Conservation (phyloP, 1,284 basidiomycete species). For the Vanrija humicola region DNA sequence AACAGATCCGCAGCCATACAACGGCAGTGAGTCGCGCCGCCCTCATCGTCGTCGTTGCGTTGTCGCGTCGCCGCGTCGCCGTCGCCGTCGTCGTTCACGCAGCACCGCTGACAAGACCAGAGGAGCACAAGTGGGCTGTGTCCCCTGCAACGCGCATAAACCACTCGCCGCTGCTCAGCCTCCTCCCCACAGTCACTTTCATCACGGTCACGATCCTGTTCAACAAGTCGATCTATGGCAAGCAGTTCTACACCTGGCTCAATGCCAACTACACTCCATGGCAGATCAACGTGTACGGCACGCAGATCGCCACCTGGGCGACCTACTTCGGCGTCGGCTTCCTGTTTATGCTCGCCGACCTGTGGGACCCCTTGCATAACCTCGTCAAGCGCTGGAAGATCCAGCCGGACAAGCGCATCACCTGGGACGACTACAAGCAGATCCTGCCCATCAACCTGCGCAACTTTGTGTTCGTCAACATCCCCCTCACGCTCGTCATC, state of each 20-base stretch:
- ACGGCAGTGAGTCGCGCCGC: background rate
- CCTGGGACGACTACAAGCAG: slow-evolving; percentile 11
- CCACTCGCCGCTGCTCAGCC: background rate
- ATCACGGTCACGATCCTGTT: background rate
- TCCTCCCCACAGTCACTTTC: background rate
- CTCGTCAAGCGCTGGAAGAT: slow-evolving; percentile 11
- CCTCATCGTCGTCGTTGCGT: no score
- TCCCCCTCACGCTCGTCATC: slow-evolving; percentile 3
- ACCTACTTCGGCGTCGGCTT: slow-evolving; percentile 11
- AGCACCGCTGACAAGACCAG: slow-evolving; percentile 3
- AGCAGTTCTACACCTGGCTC: slow-evolving; percentile 8
- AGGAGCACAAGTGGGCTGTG: slow-evolving; percentile 14
- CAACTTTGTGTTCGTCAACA: slow-evolving; percentile 11
- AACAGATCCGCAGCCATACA: background rate
- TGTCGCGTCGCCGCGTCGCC: no score
- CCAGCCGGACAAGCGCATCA: slow-evolving; percentile 16
- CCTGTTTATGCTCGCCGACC: slow-evolving; percentile 14
- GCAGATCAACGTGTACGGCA: slow-evolving; percentile 13
- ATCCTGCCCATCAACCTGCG: slow-evolving; percentile 5
- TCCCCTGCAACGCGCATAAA: slow-evolving; percentile 8
- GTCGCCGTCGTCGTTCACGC: no score
- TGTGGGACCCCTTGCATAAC: slow-evolving; percentile 12
- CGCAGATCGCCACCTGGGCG: slow-evolving; percentile 5
- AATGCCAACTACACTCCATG: slow-evolving; percentile 11
- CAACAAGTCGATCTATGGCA: background rate